Percentiles rank a stretch among this genome's conserved stretches.
Evolutionary conservation across 2,329 filamentous ascomycete genomes (phyloP).

Genomic region (Hymenoscyphus fructigenus): DNA sequence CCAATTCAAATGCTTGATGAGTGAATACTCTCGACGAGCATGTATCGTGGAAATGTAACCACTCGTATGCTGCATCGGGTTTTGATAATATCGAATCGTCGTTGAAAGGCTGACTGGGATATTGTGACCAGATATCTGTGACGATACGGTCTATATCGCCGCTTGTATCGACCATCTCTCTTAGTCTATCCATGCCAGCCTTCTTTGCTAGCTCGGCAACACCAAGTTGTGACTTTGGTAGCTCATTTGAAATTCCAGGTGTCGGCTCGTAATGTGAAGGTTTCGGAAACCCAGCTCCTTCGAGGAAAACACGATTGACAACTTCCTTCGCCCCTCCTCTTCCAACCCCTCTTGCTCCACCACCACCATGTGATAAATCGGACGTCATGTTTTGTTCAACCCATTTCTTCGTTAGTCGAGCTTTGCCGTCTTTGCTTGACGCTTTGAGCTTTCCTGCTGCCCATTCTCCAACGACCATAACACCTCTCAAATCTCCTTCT

Average conservation of each 20-base stretch:
- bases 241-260: constrained; percentile 31
- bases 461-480: constrained; percentile 88
- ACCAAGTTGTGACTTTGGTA: constrained; percentile 59
- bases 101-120: constrained; percentile 85
- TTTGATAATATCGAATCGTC: constrained; percentile 91
- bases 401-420: constrained; percentile 69
- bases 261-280: constrained; percentile 31
- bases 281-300: constrained; percentile 68
- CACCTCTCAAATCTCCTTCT: constrained; percentile 72
- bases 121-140: constrained; percentile 81
- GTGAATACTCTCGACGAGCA: constrained; percentile 76
- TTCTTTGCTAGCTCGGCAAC: constrained; percentile 74
- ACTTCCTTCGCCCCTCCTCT: constrained; percentile 73
- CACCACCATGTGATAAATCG: constrained; percentile 68
- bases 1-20: constrained; percentile 91
- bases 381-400: constrained; percentile 69
- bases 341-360: constrained; percentile 68
- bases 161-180: constrained; percentile 75
- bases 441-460: constrained; percentile 69
- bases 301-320: constrained; percentile 73
- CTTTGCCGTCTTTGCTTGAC: constrained; percentile 41
- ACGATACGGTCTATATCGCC: constrained; percentile 78
- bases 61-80: constrained; percentile 78
- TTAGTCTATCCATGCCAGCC: constrained; percentile 67
- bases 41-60: constrained; percentile 89